phyloP scores from a whole-genome alignment of 2,329 filamentous ascomycete species.

The Claviceps quebecensis region DNA sequence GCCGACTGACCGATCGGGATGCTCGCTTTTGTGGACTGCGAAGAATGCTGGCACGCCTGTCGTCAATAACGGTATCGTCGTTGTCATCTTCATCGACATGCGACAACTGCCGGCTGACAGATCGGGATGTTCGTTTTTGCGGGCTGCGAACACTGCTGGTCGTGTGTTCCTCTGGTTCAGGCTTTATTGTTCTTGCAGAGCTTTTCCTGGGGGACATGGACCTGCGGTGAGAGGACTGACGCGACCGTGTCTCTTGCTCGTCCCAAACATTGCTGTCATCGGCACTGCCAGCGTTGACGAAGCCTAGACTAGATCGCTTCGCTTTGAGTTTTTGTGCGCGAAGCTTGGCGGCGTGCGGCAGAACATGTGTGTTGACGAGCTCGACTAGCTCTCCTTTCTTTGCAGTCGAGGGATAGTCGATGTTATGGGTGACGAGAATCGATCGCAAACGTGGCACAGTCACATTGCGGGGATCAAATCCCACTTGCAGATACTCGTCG shows the following conservation, averaged over 20 bases:
- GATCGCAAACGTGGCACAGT: slow-evolving; percentile 82
- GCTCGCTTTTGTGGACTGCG: slow-evolving; percentile 40
- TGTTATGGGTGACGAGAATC: slow-evolving; percentile 78
- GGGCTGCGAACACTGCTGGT: slow-evolving; percentile 29
- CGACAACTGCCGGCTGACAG: slow-evolving; percentile 39
- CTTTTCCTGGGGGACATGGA: slow-evolving; percentile 42
- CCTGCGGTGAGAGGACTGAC: slow-evolving; percentile 34
- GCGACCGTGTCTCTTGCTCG: slow-evolving; percentile 41
- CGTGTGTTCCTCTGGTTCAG: slow-evolving; percentile 33
- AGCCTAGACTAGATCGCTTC: slow-evolving; percentile 77
- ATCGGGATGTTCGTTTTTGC: slow-evolving; percentile 40
- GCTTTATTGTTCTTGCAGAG: slow-evolving; percentile 38
- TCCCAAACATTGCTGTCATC: slow-evolving; percentile 50
- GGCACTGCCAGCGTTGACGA: slow-evolving; percentile 53
- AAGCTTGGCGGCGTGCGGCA: slow-evolving; percentile 65
- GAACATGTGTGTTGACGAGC: slow-evolving; percentile 65
- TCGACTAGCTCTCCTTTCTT: slow-evolving; percentile 84
- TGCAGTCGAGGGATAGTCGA: slow-evolving; percentile 73
- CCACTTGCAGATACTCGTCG: slow-evolving; percentile 75
- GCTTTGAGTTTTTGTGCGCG: slow-evolving; percentile 62
- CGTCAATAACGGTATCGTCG: too few species aligned
- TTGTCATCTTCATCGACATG: slow-evolving; percentile 17
- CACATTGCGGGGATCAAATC: slow-evolving; percentile 70
- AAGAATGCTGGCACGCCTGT: slow-evolving; percentile 16
- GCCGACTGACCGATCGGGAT: slow-evolving; percentile 39